Percentiles rank a stretch among this genome's conserved stretches.
Conservation (phyloP, 768 basidiomycete genomes). For the Lyophyllum semitale region DNA sequence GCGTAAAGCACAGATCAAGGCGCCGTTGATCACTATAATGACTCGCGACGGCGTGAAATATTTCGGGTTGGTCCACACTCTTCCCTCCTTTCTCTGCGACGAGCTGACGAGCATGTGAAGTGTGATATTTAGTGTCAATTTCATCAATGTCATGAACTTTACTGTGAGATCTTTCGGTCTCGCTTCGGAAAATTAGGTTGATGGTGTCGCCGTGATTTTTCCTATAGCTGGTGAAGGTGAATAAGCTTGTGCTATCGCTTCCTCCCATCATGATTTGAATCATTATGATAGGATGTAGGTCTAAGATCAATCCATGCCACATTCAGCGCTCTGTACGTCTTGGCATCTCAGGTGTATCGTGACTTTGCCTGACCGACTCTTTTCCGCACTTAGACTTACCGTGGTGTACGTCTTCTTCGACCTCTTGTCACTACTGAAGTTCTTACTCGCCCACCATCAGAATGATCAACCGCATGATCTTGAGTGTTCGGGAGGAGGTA, state of each 20-base stretch:
- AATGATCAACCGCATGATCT: conserved; percentile 15
- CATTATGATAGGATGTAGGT: neutral
- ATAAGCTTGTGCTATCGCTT: neutral
- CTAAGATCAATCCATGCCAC: conserved; percentile 10
- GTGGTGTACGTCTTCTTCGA: neutral
- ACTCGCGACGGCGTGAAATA: conserved; percentile 16
- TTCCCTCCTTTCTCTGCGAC: neutral
- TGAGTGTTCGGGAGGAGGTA: conserved; percentile 14
- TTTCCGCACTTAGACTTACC: neutral
- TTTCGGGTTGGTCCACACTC: conserved; percentile 7
- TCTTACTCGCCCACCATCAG: neutral
- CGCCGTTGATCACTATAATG: conserved; percentile 12
- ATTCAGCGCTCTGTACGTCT: conserved; percentile 13
- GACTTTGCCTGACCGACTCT: neutral
- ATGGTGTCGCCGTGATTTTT: neutral
- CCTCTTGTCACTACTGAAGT: neutral
- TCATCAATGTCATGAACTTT: conserved; percentile 16
- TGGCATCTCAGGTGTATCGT: no score
- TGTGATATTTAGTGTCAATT: conserved; percentile 11
- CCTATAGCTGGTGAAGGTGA: conserved; percentile 11
- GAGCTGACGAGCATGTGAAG: neutral
- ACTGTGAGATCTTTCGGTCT: neutral
- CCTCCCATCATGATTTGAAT: neutral
- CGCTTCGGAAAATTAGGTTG: neutral
- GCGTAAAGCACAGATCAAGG: conserved; percentile 5